Conservation (phyloP, 2,329 filamentous ascomycete genomes). For the Cryphonectria nitschkei region DNA sequence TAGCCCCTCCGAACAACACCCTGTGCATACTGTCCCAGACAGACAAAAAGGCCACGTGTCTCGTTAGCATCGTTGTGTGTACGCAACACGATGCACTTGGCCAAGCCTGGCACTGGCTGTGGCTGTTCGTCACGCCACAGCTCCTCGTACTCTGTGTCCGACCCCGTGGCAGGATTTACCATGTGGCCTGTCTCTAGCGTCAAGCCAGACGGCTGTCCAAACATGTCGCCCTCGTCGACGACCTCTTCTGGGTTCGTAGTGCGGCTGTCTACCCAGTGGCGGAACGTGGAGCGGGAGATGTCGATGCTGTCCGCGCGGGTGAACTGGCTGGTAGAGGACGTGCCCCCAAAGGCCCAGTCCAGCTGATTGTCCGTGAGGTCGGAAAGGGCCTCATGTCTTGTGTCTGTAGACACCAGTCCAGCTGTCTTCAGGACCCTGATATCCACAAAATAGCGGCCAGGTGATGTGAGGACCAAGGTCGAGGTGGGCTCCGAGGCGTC, state of each 20-base stretch:
- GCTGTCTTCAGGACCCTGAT: conserved; percentile 51
- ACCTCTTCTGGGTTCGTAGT: conserved; percentile 42
- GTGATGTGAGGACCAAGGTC: conserved; percentile 67
- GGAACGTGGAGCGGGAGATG: conserved; percentile 50
- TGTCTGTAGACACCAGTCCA: conserved; percentile 2
- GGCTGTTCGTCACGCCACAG: conserved; percentile 58
- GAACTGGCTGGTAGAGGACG: conserved; percentile 44
- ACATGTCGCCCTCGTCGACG: conserved; percentile 62
- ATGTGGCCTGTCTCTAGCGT: conserved; percentile 63
- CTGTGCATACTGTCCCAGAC: conserved; percentile 60
- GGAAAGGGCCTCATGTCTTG: neutral
- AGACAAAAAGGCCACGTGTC: conserved; percentile 54
- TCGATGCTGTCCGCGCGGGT: conserved; percentile 34
- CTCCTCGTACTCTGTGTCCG: conserved; percentile 65
- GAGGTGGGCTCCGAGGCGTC: conserved; percentile 61
- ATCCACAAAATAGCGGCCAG: conserved; percentile 62
- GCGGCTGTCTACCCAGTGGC: conserved; percentile 64
- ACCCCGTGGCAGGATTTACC: conserved; percentile 59
- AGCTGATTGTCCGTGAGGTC: conserved; percentile 41
- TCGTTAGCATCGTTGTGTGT: conserved; percentile 39
- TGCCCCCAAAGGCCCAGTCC: conserved; percentile 70
- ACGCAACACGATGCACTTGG: conserved; percentile 43
- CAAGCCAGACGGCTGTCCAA: conserved; percentile 43
- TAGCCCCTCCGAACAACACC: conserved; percentile 54
- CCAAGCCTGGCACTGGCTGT: conserved; percentile 37